Base-by-base conservation (phyloP, 495 filamentous ascomycete genomes). In the Penicillium mononematosum region DNA sequence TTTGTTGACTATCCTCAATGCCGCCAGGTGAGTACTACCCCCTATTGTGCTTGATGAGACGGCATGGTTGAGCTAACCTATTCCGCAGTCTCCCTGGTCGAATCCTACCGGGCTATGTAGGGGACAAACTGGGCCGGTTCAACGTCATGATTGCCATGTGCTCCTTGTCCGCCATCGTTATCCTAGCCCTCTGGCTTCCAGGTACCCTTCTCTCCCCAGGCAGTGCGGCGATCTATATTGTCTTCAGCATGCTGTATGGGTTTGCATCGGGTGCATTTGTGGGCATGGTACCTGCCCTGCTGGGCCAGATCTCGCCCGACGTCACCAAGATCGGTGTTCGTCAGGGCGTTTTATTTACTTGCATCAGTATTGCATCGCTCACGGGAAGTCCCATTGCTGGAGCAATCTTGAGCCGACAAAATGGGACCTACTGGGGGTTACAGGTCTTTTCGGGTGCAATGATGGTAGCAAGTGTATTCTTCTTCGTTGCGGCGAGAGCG, bases 301-400 rank as follows among this genome's bases (percentile, higher is more conserved):
- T 64, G 29, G 67, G 64, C 8, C 59, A 69, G 34, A 64, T 74
- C 20, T 71, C 67, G 7, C 56, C 68, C 4, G 46, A 56, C 16
- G 62, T 56, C 24, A 32, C 29, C 17, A 50, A 70, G 47, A 61
- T 66, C 10, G 65, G 67, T 3, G 43, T 58, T 44, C 59, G 65
- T n/a, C 43, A 46, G 12, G 65, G 65, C 0, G 53, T 58, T 11
- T 38, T 59, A 5, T 64, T 58, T 38, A 17, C 50, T n/a, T 51
- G 76, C 11, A 57, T 88, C 49, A 85, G 78, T 27, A 81, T 65
- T 24, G 58, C 62, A 11, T 39, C 77, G 1, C 69, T 90, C 41
- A 85, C 80, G 0, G 83, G 83, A 5, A 81, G 74, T 27, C 88
- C 88, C 2, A 88, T 91, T 61, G 87, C 78, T 12, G 86, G 88